Evolutionary conservation across 2,329 filamentous ascomycete species (phyloP), one percentile per base, ranked within the genome.

Genomic region (Madurella mycetomatis): DNA sequence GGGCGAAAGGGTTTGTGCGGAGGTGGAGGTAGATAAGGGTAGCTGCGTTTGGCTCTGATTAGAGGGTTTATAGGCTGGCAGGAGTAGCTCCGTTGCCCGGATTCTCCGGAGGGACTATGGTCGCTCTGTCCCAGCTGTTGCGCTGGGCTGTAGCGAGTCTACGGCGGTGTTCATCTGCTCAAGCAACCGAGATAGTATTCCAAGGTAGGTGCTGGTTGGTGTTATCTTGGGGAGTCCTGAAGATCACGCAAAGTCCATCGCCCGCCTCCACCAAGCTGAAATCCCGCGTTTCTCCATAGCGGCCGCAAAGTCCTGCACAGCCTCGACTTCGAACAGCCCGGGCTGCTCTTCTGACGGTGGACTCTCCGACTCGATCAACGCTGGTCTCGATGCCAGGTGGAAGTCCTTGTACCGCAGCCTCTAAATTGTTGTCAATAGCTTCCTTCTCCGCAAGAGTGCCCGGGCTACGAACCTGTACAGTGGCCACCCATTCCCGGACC

Each of bases 351-450:
- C 44, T 17, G 37, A 2, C 11, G 46, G 9, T 11, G 41, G 31
- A 9, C 62, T 50, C 1, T 43, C 40, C 8, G 56, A 41, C 37
- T 49, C 54, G 19, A 64, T 61, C 4, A 59, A 60, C 3, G 66
- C 77, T 9, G 83, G 81, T 59, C 80, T 78, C 15, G 72, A 73
- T 8, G 78, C 79, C 45, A 88, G 77, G 58, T 86, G 82, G 50
- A 85, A 90, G 67, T 90, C 86, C 61, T 90, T 90, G 69, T 90
- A 90, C 7, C 84, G 76, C 41, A 90, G 69, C 25, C 76, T 76
- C 53, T 87, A 81, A 1, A 8, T 16, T 1, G 12, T 15, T 13
- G 47, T 60, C 19, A 58, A 32, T 15, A 37, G n/a, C n/a, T 18
- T 17, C 15, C 31, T 40, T 31, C 39, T 32, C 37, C 31, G 9